Conservation (phyloP, 768 basidiomycete genomes). For the Collybia sordida region DNA sequence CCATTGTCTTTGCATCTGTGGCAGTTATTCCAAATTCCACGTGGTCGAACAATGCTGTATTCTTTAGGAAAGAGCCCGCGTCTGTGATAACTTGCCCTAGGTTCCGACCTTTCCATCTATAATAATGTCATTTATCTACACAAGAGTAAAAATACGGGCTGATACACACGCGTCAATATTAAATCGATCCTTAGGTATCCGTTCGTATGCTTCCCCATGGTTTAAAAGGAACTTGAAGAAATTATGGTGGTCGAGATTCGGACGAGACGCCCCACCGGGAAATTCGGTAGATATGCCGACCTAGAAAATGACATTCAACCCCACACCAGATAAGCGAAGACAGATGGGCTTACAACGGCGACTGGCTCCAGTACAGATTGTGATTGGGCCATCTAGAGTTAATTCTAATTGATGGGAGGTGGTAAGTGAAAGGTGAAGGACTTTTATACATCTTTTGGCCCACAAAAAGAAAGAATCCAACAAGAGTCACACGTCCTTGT, state of each 20-base stretch:
- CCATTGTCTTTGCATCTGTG: constrained; percentile 30
- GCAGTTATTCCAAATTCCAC: constrained; percentile 32
- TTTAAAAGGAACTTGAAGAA: constrained; percentile 28
- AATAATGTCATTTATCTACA: neutral
- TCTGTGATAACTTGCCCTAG: constrained; percentile 14
- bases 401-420: no score
- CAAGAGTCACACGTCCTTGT: no score
- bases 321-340: no score
- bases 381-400: no score
- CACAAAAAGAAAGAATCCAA: no score
- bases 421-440: no score
- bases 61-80: constrained; percentile 28
- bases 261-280: constrained; percentile 19
- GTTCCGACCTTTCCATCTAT: constrained; percentile 17
- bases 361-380: no score
- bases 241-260: constrained; percentile 22
- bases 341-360: no score
- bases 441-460: no score
- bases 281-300: constrained; percentile 28
- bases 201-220: constrained; percentile 22
- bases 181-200: constrained; percentile 25
- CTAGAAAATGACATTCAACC: constrained; percentile 4
- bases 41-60: constrained; percentile 27
- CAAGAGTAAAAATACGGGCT: neutral
- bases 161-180: constrained; percentile 23